phyloP scores from a whole-genome alignment of 257 asterid species.

The Plectranthus barbatus region DNA sequence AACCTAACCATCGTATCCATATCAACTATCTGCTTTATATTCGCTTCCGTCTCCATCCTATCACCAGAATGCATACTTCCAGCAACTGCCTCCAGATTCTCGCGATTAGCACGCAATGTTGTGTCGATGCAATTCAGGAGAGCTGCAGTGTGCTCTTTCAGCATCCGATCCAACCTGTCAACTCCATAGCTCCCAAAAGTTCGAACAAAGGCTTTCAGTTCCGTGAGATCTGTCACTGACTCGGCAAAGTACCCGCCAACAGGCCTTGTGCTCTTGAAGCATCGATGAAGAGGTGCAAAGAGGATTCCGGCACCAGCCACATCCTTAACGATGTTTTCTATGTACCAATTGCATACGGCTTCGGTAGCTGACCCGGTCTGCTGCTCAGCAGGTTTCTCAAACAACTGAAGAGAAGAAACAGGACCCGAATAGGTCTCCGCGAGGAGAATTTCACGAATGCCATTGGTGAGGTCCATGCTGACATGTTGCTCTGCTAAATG shows the following conservation, averaged over 20 bases:
- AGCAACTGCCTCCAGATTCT: constrained; percentile 85
- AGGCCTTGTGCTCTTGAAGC: constrained; percentile 94
- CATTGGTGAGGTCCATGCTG: constrained; percentile 98
- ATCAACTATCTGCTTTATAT: constrained; percentile 80
- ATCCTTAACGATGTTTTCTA: constrained; percentile 91
- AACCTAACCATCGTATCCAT: constrained; percentile 92
- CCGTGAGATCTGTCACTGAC: constrained; percentile 73
- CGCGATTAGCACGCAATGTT: constrained; percentile 82
- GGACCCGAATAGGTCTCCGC: constrained; percentile 92
- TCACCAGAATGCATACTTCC: constrained; percentile 95
- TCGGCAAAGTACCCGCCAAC: constrained; percentile 95
- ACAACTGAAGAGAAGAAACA: constrained; percentile 86
- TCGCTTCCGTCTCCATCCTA: constrained; percentile 62
- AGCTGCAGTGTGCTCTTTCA: constrained; percentile 96
- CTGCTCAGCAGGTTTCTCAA: constrained; percentile 77
- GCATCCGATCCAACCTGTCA: constrained; percentile 79
- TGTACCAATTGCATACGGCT: constrained; percentile 91
- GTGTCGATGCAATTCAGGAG: constrained; percentile 91
- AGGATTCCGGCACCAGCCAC: constrained; percentile 76
- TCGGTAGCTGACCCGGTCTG: constrained; percentile 83
- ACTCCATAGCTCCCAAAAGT: constrained; percentile 93
- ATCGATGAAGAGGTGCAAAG: constrained; percentile 81
- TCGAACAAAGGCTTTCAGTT: constrained; percentile 76
- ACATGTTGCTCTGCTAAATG: constrained; percentile 97
- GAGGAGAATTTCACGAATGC: constrained; percentile 87